These are phyloP conservation scores for Schoenoplectus triqueter DNA, from an alignment of 202 grass and related monocot species.

Conservation along the genomic window DNA sequence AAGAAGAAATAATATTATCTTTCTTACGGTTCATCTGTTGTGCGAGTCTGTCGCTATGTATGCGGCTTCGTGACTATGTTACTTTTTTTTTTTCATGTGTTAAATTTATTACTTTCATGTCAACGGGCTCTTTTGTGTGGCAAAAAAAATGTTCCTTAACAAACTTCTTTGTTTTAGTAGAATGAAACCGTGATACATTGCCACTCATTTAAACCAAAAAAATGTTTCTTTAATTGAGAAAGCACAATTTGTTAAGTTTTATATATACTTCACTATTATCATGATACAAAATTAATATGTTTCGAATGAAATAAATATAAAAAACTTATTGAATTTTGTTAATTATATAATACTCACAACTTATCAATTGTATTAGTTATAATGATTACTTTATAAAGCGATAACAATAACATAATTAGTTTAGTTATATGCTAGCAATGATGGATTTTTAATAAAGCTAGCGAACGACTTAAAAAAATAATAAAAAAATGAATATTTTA, in stretches of 20 bases:
- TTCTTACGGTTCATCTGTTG: not conserved
- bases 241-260: not conserved
- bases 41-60: not conserved
- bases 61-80: not conserved
- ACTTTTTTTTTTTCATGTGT: not conserved
- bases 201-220: not conserved
- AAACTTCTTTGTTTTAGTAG: not conserved
- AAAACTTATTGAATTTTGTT: not conserved
- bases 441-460: not conserved
- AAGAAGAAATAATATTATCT: not conserved
- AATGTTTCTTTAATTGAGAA: no score
- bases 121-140: not conserved
- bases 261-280: not conserved
- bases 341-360: not conserved
- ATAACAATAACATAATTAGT: not conserved
- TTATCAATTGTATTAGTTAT: not conserved
- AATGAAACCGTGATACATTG: not conserved
- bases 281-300: no score
- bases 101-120: not conserved
- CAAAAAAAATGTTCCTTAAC: not conserved
- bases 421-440: not conserved
- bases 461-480: not conserved
- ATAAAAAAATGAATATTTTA: not conserved
- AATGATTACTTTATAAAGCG: not conserved
- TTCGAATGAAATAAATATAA: no score